Base-by-base conservation (phyloP, 140 eudicot species). In the Ambrosia hybrid region DNA sequence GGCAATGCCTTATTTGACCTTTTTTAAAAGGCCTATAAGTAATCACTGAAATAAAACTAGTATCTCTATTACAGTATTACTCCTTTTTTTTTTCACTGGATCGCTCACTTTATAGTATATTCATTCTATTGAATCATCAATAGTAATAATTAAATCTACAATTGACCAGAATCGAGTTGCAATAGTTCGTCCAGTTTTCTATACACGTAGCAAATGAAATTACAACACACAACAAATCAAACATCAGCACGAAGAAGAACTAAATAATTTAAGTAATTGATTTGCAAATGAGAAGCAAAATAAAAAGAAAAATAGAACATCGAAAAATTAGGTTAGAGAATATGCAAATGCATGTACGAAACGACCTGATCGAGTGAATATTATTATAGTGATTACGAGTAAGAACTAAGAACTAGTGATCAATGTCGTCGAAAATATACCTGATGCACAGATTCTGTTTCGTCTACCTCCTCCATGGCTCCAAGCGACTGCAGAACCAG, bases 391-490 rank as follows among this genome's bases (percentile, higher is more conserved):
- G 68, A 41, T 64, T 26, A 51, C 39, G 68, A 68, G 51, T 51
- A 21, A 41, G 26, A 49, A 67, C 48, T 61, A 6, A n/a, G n/a
- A n/a, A 1, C 30, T 21, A 1, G 30, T 21, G 30, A 21, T 15
- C 11, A 36, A 46, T 55, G 55, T 15, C 38, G 43, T 16, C 14
- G 52, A 68, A 48, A 48, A 55, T 11, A 65, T 52, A 87, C 96
- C 95, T 90, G 91, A 73, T 88, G 77, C 37, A 66, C 76, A 8
- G 78, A 81, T 79, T 87, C 94, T 1, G 89, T 85, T 83, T 90
- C 95, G 76, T 87, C 96, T 71, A 87, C 87, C 67, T 90, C 92
- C n/a, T 48, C 53, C 53, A 48, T 48, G 53, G 53, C 53, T 3
- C 53, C 52, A 46, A 46, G 2, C 52, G 52, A 46, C 0, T 11